Evolutionary conservation across 495 filamentous ascomycete species (phyloP).

Genomic region (Xylaria acuta): DNA sequence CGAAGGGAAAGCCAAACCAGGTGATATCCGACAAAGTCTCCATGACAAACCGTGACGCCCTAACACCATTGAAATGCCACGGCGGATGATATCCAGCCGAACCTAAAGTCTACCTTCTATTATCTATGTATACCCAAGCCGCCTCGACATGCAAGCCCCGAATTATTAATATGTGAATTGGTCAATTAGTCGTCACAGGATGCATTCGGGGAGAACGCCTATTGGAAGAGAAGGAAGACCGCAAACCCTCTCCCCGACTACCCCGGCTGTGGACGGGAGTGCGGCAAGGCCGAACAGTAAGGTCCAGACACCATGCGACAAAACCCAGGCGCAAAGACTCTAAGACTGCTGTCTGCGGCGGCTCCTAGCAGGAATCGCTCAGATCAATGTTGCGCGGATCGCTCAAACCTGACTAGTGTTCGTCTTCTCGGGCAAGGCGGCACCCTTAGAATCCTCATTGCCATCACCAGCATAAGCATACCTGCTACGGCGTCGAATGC

Average conservation of each 20-base stretch:
- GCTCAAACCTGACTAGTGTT: conserved; percentile 10
- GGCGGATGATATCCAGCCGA: background rate
- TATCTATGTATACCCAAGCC: background rate
- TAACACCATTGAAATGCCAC: background rate
- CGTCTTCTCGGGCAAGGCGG: background rate
- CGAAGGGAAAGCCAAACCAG: too few relatives aligned
- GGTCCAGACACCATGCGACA: background rate
- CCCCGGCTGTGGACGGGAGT: background rate
- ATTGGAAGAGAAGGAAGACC: background rate
- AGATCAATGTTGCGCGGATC: background rate
- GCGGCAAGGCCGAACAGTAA: background rate
- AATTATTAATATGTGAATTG: background rate
- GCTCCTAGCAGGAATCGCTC: background rate
- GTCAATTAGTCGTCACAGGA: background rate
- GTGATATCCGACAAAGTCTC: too few relatives aligned
- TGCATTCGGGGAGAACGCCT: background rate
- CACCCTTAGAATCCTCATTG: conserved; percentile 36
- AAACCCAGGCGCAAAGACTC: background rate
- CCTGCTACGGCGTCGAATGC: conserved; percentile 67
- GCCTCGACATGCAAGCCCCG: background rate
- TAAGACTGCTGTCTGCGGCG: background rate
- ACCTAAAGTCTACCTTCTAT: background rate
- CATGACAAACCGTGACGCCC: background rate
- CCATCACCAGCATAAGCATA: conserved; percentile 68
- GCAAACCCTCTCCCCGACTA: background rate